Evolutionary conservation across 2,329 filamentous ascomycete species (phyloP).

Genomic region (Exophiala oligosperma): DNA sequence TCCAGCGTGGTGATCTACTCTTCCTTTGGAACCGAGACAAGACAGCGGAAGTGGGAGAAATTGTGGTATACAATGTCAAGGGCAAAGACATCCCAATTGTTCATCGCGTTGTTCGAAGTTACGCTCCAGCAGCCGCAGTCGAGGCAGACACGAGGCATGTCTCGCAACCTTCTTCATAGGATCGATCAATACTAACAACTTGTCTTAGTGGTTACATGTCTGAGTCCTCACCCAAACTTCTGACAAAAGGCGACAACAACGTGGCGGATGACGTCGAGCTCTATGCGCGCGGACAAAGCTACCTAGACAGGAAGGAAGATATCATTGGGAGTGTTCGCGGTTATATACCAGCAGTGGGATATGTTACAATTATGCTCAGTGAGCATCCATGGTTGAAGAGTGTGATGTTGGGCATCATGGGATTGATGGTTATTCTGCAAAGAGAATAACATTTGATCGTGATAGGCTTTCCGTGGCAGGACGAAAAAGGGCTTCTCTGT

Average conservation of each 20-base stretch:
- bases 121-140: constrained; percentile 42
- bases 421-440: constrained; percentile 86
- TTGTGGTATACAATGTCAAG: constrained; percentile 80
- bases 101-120: constrained; percentile 79
- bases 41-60: constrained; percentile 68
- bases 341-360: constrained; percentile 93
- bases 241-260: constrained; percentile 99
- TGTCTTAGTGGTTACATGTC: constrained; percentile 13
- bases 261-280: constrained; percentile 86
- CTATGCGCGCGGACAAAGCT: constrained; percentile 84
- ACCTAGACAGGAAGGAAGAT: constrained; percentile 75
- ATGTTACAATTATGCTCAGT: constrained; percentile 92
- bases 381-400: constrained; percentile 98
- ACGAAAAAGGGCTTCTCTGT: too few relatives aligned
- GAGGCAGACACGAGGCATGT: constrained; percentile 38
- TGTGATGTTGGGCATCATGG: constrained; percentile 92
- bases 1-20: constrained; percentile 63
- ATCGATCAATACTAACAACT: constrained; percentile 2
- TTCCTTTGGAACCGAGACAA: constrained; percentile 63
- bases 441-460: constrained; percentile 62
- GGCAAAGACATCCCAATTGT: constrained; percentile 98
- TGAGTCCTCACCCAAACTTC: constrained; percentile 55
- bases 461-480: background rate
- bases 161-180: background rate
- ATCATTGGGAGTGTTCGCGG: constrained; percentile 91